Evolutionary conservation across 352 stramenopile species (phyloP).

Genomic region (Phytophthora macrochlamydospora): DNA sequence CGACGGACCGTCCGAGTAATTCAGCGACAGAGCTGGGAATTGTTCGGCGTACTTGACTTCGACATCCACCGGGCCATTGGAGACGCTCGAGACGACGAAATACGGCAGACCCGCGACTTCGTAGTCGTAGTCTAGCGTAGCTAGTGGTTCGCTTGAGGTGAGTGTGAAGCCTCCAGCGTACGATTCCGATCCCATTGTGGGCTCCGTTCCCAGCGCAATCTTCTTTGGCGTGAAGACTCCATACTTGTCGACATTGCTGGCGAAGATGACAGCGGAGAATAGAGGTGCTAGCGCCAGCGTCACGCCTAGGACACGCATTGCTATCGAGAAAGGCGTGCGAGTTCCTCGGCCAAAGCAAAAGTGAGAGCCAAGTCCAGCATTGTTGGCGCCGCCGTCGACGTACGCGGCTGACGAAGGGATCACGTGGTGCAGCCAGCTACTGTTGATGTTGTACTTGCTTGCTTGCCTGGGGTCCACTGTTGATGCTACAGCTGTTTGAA

Average conservation of each 20-base stretch:
- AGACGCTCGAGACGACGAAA: conserved; percentile 29
- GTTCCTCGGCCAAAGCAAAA: neutral
- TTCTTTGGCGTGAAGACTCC: conserved; percentile 38
- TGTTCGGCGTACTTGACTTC: conserved; percentile 43
- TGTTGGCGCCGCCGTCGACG: neutral
- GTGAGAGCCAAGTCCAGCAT: neutral
- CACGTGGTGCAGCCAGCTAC: no score
- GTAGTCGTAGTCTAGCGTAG: conserved; percentile 38
- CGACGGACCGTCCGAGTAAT: conserved; percentile 32
- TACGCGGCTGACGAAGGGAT: no score
- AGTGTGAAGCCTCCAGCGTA: conserved; percentile 29
- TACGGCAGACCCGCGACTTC: conserved; percentile 38
- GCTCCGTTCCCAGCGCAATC: conserved; percentile 19
- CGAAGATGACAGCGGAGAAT: neutral
- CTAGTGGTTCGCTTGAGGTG: conserved; percentile 17
- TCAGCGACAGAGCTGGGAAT: conserved; percentile 26
- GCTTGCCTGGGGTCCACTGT: no score
- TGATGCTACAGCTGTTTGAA: no score
- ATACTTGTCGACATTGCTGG: conserved; percentile 9
- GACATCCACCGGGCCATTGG: conserved; percentile 28
- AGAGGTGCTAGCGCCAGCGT: neutral
- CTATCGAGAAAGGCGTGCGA: neutral
- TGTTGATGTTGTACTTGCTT: no score
- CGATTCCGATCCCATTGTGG: conserved; percentile 17
- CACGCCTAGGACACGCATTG: neutral